These are phyloP conservation scores for Grosmannia serpens DNA, from an alignment of 2,329 filamentous ascomycete species.

Conservation along the genomic window DNA sequence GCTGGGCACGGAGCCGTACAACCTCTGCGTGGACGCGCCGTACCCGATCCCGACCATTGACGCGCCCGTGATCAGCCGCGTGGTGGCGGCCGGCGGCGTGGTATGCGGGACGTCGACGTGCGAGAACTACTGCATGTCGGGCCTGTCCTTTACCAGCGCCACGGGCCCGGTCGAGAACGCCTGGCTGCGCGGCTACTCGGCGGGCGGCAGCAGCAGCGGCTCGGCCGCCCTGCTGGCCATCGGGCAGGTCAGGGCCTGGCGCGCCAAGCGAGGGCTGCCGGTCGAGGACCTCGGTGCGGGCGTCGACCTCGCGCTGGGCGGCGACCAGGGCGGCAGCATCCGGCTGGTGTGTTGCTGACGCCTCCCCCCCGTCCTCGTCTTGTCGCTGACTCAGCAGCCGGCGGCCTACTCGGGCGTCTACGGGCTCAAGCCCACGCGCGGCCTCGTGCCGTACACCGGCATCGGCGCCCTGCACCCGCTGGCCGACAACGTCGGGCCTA, in stretches of 20 bases:
- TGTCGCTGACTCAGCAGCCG: conserved; percentile 14
- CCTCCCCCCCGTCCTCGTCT: not conserved
- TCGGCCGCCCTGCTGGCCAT: conserved; percentile 35
- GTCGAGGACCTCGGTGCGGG: conserved; percentile 28
- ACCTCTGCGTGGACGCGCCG: conserved; percentile 22
- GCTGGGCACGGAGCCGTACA: conserved; percentile 35
- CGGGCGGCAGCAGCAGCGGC: conserved; percentile 65
- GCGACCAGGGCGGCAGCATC: conserved; percentile 64
- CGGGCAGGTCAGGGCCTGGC: conserved; percentile 5
- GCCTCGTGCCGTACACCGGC: conserved; percentile 38
- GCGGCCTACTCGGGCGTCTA: conserved; percentile 28
- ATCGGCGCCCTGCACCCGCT: conserved; percentile 27
- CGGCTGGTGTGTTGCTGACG: conserved; percentile 33
- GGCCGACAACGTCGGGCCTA: conserved; percentile 33
- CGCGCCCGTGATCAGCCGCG: conserved; percentile 18
- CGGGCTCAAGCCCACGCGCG: conserved; percentile 35
- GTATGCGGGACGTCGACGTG: conserved; percentile 66
- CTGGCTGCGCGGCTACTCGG: conserved; percentile 60
- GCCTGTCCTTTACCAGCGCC: conserved; percentile 49
- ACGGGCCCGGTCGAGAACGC: conserved; percentile 65
- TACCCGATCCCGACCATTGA: conserved; percentile 61
- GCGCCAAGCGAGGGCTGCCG: conserved; percentile 44
- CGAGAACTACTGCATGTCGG: conserved; percentile 51
- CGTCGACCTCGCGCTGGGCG: conserved; percentile 29
- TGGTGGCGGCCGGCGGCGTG: conserved; percentile 53